phyloP scores from a whole-genome alignment of 345 rosid species.

The Pistacia integerrima region DNA sequence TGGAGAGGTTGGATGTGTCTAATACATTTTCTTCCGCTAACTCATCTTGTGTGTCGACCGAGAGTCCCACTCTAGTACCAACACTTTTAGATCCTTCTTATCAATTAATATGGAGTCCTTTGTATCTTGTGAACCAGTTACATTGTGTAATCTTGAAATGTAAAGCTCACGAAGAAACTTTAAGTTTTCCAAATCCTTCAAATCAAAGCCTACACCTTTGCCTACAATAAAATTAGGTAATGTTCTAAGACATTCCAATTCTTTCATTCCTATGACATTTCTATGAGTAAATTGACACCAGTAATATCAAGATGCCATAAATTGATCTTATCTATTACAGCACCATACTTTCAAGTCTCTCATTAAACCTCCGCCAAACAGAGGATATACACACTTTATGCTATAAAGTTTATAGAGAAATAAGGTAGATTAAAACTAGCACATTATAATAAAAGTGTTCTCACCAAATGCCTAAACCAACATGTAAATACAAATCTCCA shows the following conservation, averaged over 20 bases:
- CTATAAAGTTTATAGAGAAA: too few relatives aligned
- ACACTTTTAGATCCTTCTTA: background rate
- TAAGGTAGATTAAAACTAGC: too few relatives aligned
- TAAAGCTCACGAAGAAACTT: background rate
- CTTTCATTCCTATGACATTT: background rate
- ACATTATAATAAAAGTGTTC: too few relatives aligned
- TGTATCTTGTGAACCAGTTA: too few relatives aligned
- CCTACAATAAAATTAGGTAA: background rate
- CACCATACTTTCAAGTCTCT: too few relatives aligned
- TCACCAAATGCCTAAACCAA: too few relatives aligned
- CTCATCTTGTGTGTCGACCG: background rate
- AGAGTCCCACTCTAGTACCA: background rate
- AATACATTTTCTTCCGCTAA: background rate
- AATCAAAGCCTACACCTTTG: too few relatives aligned
- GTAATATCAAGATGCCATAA: too few relatives aligned
- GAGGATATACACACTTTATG: too few relatives aligned
- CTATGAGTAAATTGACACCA: background rate
- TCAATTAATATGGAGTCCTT: background rate
- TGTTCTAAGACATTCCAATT: background rate
- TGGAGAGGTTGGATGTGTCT: background rate
- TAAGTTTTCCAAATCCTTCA: background rate
- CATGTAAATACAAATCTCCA: too few relatives aligned
- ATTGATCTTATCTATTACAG: too few relatives aligned
- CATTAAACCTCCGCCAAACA: too few relatives aligned
- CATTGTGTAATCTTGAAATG: background rate